Base-by-base conservation (phyloP, 2,329 filamentous ascomycete genomes). In the Davidsoniella neocaledoniae region DNA sequence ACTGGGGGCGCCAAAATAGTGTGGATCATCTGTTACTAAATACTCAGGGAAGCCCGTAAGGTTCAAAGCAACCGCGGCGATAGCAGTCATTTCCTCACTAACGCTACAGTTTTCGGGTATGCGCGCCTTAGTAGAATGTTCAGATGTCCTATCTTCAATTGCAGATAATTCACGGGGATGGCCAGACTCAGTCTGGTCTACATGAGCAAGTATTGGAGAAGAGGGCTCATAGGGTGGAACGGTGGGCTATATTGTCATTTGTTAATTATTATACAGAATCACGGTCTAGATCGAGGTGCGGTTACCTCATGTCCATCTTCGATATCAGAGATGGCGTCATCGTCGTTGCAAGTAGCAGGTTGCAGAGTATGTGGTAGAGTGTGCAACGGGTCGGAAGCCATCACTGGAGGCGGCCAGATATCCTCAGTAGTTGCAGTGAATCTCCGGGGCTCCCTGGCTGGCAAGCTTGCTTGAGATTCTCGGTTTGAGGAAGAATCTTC, bases 181-280 rank as follows among this genome's bases (percentile, higher is more conserved):
- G 23, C 38, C 40, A 36, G 29, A 44, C n/a, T 40, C 26, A 12
- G 39, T 17, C 57, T 55, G 66, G 66, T 55, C 65, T 16, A 16
- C 36, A 48, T 49, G 43, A n/a, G 37, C 43, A 38, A 38, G 37
- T n/a, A 53, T 39, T n/a, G 51, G 47, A 46, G 51, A 52, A 21
- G 39, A 44, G 40, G 50, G 51, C 42, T 49, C 46, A 39, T 53
- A 53, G n/a, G 38, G 42, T 26, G 46, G 37, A 36, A 49, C 29
- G 12, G 29, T 36, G 43, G 29, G 43, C 51, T 53, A 53, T 38
- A 49, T 46, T 44, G 39, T 17, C 36, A 49, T 53, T 46, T 49
- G 50, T 48, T 46, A 23, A 39, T 42, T 48, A 43, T 52, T 39
- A 39, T 26, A 42, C 17, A 38, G 21, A 19, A n/a, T 17, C 21